Conservation (phyloP, 2,329 filamentous ascomycete genomes). For the Mycosphaerelloides madeirae region DNA sequence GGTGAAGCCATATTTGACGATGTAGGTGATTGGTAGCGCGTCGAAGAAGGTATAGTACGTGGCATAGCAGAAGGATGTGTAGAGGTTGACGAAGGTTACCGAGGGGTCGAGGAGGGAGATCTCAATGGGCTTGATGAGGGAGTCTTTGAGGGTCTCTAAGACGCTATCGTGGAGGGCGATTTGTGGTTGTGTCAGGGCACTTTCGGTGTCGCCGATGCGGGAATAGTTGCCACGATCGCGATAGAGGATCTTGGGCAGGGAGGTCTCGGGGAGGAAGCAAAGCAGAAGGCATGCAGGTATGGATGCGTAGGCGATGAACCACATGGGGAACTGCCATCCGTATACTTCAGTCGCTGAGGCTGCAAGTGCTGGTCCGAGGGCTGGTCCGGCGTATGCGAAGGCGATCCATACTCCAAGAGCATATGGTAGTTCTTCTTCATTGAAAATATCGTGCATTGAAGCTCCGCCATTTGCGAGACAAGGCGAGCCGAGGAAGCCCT, state of each 20-base stretch:
- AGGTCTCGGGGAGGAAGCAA: slow-evolving; percentile 54
- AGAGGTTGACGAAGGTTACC: slow-evolving; percentile 58
- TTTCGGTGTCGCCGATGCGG: slow-evolving; percentile 59
- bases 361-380: slow-evolving; percentile 56
- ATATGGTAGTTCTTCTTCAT: slow-evolving; percentile 39
- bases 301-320: slow-evolving; percentile 59
- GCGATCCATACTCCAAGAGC: slow-evolving; percentile 40
- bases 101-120: slow-evolving; percentile 46
- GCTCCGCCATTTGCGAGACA: slow-evolving; percentile 56
- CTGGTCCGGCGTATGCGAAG: slow-evolving; percentile 38
- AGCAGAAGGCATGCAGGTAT: slow-evolving; percentile 52
- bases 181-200: slow-evolving; percentile 27
- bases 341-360: slow-evolving; percentile 55
- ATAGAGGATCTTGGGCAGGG: slow-evolving; percentile 52
- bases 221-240: slow-evolving; percentile 48
- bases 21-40: slow-evolving; percentile 54
- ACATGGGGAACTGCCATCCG: slow-evolving; percentile 58
- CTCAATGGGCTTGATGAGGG: slow-evolving; percentile 58
- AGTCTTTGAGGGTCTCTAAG: slow-evolving; percentile 35
- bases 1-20: slow-evolving; percentile 37
- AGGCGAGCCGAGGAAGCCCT: slow-evolving; percentile 62
- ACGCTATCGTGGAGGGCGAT: too few relatives aligned
- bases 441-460: slow-evolving; percentile 37
- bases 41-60: slow-evolving; percentile 62
- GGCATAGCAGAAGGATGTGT: slow-evolving; percentile 45